Conservation (phyloP, 148 eudicot genomes). For the Heliamphora exappendiculata region DNA sequence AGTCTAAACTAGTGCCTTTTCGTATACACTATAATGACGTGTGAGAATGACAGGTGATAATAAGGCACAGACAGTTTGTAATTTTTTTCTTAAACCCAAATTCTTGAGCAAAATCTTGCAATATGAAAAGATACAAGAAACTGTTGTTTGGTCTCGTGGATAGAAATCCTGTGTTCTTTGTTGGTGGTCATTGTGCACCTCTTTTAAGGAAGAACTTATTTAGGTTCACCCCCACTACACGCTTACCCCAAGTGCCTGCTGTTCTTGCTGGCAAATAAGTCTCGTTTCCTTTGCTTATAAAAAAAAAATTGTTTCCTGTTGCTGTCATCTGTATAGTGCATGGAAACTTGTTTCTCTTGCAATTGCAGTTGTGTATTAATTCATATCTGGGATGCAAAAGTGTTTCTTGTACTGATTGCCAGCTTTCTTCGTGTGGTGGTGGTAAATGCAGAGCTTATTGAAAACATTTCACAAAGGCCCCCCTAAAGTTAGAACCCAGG, state of each 20-base stretch:
- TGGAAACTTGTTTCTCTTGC: conserved; percentile 3
- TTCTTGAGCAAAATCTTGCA: neutral
- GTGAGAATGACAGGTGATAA: neutral
- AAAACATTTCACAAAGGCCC: conserved; percentile 81
- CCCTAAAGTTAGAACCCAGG: conserved; percentile 98
- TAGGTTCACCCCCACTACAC: neutral
- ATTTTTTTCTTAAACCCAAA: neutral
- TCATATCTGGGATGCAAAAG: neutral
- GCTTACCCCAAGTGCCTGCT: neutral
- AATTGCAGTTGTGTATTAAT: neutral
- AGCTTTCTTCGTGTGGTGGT: conserved; percentile 6
- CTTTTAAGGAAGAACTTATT: neutral
- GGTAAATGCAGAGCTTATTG: conserved; percentile 60
- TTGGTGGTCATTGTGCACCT: neutral
- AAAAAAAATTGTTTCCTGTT: neutral
- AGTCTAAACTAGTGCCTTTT: neutral
- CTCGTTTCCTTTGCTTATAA: too few relatives aligned
- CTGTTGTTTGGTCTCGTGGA: neutral
- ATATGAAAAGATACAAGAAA: neutral
- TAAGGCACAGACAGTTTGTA: neutral
- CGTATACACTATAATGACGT: neutral
- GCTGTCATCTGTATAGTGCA: conserved; percentile 1
- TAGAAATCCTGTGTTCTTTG: neutral
- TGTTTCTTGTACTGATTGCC: neutral
- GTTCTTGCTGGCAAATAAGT: neutral